Evolutionary conservation across 345 rosid genomes (phyloP), one percentile per base, ranked within the genome.

Genomic region (Microcos paniculata): DNA sequence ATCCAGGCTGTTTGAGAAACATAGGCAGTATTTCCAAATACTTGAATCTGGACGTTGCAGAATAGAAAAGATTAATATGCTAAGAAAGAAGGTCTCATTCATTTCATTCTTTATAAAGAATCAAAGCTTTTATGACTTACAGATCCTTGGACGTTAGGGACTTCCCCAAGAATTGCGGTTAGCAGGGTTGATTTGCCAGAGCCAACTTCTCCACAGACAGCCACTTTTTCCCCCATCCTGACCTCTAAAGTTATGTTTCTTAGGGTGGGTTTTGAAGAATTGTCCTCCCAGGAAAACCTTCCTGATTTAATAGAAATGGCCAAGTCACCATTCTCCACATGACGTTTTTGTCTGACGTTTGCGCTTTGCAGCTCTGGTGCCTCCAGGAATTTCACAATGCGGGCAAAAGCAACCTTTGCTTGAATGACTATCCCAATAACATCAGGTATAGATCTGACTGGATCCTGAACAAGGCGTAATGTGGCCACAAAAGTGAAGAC

Each of bases 1-100:
- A 95, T 95, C 99, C 99, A 95, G 6, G 99, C 99, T 49, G 89
- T 81, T 84, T 93, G 99, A 33, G 99, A 95, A 79, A 95, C 97
- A 82, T 93, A 93, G 28, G 98, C 98, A 46, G 87, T 89, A 63
- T 82, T 93, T 19, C 99, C 98, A 75, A 59, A 78, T 28, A 91
- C 94, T 57, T 91, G 88, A 61, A 90, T 86, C 99, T 95, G 89
- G 57, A 65, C 38, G 4, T 38, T 64, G 48, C 35, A 14, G 38
- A 62, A 19, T 66, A 66, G 58, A 35, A 19, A 72, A 80, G 48
- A 21, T 65, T 45, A 40, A 63, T 63, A 30, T 61, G 1, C 49
- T 43, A 6, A 1, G 33, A 26, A 46, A 33, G 59, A 31, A 3
- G 13, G 51, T 19, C 23, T 43, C 45, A 66, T 24, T 16, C 71